A percentile compares a stretch with the other conserved stretches of the same genome.
Conservation (phyloP, 1,284 basidiomycete species). For the Melampsora medusae region DNA sequence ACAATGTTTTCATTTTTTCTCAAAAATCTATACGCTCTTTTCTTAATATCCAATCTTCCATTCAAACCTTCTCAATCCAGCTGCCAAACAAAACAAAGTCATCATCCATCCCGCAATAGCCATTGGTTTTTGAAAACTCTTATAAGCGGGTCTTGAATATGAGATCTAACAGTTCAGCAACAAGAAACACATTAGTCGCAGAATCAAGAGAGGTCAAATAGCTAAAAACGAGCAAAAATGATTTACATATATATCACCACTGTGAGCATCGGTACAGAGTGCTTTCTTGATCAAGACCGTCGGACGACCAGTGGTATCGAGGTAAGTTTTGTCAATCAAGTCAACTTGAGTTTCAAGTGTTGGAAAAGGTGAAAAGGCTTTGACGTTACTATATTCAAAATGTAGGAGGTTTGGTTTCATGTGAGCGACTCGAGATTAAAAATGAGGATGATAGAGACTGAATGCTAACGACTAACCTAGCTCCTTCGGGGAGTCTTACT, state of each 20-base stretch:
- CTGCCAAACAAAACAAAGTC: slow-evolving; percentile 52
- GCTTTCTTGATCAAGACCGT: slow-evolving; percentile 71
- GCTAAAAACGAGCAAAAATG: slow-evolving; percentile 29
- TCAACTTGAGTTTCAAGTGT: slow-evolving; percentile 63
- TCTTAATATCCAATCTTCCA: slow-evolving; percentile 43
- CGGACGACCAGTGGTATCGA: slow-evolving; percentile 89
- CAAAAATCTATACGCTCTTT: neutral
- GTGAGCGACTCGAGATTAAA: neutral
- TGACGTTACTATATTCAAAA: slow-evolving; percentile 65
- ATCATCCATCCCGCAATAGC: slow-evolving; percentile 61
- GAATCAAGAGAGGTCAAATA: slow-evolving; percentile 33
- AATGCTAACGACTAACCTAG: slow-evolving; percentile 62
- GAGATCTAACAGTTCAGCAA: slow-evolving; percentile 64
- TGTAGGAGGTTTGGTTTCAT: slow-evolving; percentile 20
- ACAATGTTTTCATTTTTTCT: neutral
- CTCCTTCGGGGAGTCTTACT: slow-evolving; percentile 88
- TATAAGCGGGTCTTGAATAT: slow-evolving; percentile 73
- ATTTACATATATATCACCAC: slow-evolving; percentile 61
- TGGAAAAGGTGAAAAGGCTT: slow-evolving; percentile 74
- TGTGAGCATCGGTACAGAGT: slow-evolving; percentile 74
- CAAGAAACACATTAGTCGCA: slow-evolving; percentile 45
- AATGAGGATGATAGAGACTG: neutral
- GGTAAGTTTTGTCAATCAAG: slow-evolving; percentile 75
- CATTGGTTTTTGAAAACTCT: slow-evolving; percentile 78
- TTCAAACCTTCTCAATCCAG: slow-evolving; percentile 52